phyloP scores from a whole-genome alignment of 441 rosid genomes.

The Manihot esculenta region DNA sequence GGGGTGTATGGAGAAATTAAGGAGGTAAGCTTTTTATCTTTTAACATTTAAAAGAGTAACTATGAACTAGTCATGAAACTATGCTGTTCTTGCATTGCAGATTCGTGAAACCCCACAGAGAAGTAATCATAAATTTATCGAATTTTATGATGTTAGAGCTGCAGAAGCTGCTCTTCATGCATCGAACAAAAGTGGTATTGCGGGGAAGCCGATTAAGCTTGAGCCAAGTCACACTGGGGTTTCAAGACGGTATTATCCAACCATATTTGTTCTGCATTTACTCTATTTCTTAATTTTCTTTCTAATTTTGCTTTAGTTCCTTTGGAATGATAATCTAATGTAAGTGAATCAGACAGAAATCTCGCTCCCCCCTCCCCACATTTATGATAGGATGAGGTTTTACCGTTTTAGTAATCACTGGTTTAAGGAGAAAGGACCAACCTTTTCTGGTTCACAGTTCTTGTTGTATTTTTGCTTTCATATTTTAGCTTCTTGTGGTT shows the following conservation, averaged over 20 bases:
- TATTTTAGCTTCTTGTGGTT: not conserved
- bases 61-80: constrained; percentile 2
- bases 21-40: constrained; percentile 38
- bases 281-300: not conserved
- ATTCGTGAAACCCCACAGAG: constrained; percentile 46
- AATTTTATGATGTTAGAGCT: constrained; percentile 65
- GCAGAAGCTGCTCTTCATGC: constrained; percentile 55
- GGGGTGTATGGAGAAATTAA: constrained; percentile 55
- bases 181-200: constrained; percentile 42
- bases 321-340: not conserved
- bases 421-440: not conserved
- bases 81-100: constrained; percentile 33
- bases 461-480: not conserved
- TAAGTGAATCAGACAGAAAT: not conserved
- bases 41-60: not conserved
- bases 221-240: constrained; percentile 45
- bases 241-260: constrained; percentile 32
- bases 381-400: not conserved
- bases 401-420: not conserved
- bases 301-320: constrained; percentile 5
- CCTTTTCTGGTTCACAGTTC: not conserved
- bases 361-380: too few relatives aligned
- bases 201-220: constrained; percentile 53
- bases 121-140: constrained; percentile 47
- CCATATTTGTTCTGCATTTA: constrained; percentile 11